Base-by-base conservation (phyloP, 768 basidiomycete genomes). In the Hortiboletus campestris region DNA sequence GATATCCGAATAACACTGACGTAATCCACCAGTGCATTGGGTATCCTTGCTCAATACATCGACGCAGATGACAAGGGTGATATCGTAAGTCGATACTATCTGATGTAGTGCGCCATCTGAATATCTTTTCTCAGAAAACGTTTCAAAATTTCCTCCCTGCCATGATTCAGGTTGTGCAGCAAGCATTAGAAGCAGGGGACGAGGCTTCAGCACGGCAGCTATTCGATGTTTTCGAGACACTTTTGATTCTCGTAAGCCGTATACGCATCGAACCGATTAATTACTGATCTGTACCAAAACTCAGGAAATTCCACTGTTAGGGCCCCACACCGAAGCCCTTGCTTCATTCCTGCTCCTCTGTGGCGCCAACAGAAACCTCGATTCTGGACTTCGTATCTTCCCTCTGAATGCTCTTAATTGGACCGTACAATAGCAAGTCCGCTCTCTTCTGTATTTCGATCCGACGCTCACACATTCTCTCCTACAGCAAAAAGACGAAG, bases 191-290 rank as follows among this genome's bases (percentile, higher is more conserved):
- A 61, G 71, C 81, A 35, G 83, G 81, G 35, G 89, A 98, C 66
- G 92, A 94, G 67, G 78, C 80, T 35, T 85, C 85, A 51, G 91
- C 92, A 44, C 86, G 94, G 60, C 86, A 95, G 66, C 78, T 94
- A 25, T 97, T 98, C 66, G 97, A 99, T 67, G 92, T 98, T 29
- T 80, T 98, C 59, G 97, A 98, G 78, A 95, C 93, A 0, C 85
- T 98, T 45, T 81, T 96, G 45, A 96, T 98, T 67, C 84, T 98
- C 55, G 91, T 91, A 61, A 55, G 86, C 72, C 34, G 14, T 42
- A 51, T 2, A 22, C 13, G 14, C 28, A 40, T 20, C 16, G 20
- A 31, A 25, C n/a, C 4, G 12, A 40, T 53, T 20, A 5, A 11
- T 38, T 40, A 32, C 40, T 64, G 50, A 64, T 60, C 19, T 11